A percentile compares a stretch with the other conserved stretches of the same genome.
phyloP scores from a whole-genome alignment of 768 basidiomycete species.

The Lentinula edodes region DNA sequence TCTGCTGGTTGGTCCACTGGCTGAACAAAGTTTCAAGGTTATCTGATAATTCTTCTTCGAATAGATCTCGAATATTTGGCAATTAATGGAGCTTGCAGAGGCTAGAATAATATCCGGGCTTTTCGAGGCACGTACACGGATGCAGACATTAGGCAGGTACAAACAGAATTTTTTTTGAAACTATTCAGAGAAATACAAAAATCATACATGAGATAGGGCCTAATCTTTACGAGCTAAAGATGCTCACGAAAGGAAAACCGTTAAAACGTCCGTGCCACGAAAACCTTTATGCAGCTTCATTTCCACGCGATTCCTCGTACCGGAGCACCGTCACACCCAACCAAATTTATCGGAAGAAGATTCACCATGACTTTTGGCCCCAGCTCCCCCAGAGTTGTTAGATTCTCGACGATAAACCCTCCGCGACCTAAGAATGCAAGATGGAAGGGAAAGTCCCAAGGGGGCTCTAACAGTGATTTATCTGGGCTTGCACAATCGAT shows the following conservation, averaged over 20 bases:
- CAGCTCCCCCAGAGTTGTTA: conserved; percentile 48
- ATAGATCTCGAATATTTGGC: not conserved
- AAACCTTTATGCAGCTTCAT: not conserved
- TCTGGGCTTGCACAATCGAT: conserved; percentile 67
- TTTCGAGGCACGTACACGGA: not conserved
- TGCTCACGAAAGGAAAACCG: not conserved
- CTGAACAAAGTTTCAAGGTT: too few species aligned
- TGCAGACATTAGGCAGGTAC: not conserved
- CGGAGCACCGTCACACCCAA: conserved; percentile 60
- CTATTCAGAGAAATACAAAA: not conserved
- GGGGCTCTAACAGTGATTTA: conserved; percentile 39
- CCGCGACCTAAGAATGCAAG: conserved; percentile 51
- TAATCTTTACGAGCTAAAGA: not conserved
- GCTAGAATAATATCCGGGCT: not conserved
- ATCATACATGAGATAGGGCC: not conserved
- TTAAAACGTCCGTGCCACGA: not conserved
- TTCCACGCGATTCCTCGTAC: conserved; percentile 63
- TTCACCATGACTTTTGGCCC: conserved; percentile 41
- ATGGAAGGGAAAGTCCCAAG: conserved; percentile 49
- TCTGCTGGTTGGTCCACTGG: conserved; percentile 16
- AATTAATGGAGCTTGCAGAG: not conserved
- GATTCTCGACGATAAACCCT: conserved; percentile 66
- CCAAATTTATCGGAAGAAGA: conserved; percentile 53
- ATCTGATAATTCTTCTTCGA: not conserved
- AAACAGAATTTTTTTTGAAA: not conserved